Percentiles rank a stretch among this genome's conserved stretches.
Evolutionary conservation across 2,329 filamentous ascomycete species (phyloP).

Genomic region (Scleromitrula shiraiana): DNA sequence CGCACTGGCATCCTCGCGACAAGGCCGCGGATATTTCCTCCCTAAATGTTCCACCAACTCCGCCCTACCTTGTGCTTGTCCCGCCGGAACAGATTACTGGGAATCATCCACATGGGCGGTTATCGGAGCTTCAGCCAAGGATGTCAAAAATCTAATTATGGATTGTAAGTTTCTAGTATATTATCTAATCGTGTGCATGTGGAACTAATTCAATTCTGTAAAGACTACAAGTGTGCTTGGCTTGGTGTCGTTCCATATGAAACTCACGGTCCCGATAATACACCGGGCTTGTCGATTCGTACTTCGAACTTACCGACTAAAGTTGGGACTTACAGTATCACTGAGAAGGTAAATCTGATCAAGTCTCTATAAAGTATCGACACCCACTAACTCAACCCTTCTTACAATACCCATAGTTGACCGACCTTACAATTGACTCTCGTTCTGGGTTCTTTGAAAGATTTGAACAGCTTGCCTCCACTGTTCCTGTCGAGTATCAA

Average conservation of each 20-base stretch:
- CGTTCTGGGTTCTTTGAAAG: neutral
- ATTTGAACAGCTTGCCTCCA: slow-evolving; percentile 1
- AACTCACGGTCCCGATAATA: neutral
- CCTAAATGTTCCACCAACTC: neutral
- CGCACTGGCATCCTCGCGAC: neutral
- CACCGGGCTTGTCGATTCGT: slow-evolving; percentile 1
- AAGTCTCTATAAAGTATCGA: neutral
- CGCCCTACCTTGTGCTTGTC: neutral
- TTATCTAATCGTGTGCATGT: accelerated
- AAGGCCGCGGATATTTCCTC: neutral
- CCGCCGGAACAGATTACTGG: neutral
- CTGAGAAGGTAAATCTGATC: neutral
- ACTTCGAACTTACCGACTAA: neutral
- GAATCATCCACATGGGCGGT: slow-evolving; percentile 4
- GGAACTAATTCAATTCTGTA: neutral
- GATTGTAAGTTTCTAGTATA: neutral
- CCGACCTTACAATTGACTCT: neutral
- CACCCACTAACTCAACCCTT: neutral
- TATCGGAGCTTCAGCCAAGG: neutral
- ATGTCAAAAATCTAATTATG: slow-evolving; percentile 4
- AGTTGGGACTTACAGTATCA: neutral
- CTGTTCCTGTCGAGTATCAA: neutral
- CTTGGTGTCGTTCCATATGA: neutral
- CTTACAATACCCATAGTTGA: neutral
- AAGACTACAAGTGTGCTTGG: neutral